These are phyloP conservation scores for Candida easanensis DNA, from an alignment of 805 yeast genomes.

Conservation along the genomic window DNA sequence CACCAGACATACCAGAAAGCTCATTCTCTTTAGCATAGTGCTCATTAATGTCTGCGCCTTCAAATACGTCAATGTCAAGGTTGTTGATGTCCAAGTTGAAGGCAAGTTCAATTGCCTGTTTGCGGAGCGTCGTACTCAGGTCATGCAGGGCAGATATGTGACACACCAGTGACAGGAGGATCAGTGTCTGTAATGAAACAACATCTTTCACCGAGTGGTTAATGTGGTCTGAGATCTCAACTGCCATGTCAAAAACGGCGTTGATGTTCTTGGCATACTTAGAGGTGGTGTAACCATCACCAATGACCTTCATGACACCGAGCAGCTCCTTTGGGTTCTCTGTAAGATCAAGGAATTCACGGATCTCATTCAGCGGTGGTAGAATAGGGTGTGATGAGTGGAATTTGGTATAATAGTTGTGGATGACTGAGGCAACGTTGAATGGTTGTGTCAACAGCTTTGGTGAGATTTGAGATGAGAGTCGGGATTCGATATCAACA, in stretches of 20 bases:
- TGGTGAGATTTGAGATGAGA: neutral
- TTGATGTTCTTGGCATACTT: slow-evolving; percentile 38
- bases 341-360: slow-evolving; percentile 30
- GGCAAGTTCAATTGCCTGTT: slow-evolving; percentile 38
- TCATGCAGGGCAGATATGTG: slow-evolving; percentile 53
- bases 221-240: slow-evolving; percentile 31
- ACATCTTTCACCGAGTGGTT: slow-evolving; percentile 36
- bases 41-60: slow-evolving; percentile 26
- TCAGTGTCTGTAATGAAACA: slow-evolving; percentile 40
- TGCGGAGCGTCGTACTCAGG: slow-evolving; percentile 40
- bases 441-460: slow-evolving; percentile 6
- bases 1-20: slow-evolving; percentile 11
- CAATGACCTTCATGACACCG: slow-evolving; percentile 45
- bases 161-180: slow-evolving; percentile 40
- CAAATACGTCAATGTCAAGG: slow-evolving; percentile 33
- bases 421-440: slow-evolving; percentile 12
- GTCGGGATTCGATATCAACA: slow-evolving; percentile 10
- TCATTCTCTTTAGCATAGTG: slow-evolving; percentile 5
- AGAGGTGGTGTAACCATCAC: slow-evolving; percentile 43
- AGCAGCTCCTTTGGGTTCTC: slow-evolving; percentile 41
- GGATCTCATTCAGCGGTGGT: slow-evolving; percentile 38
- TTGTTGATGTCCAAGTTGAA: slow-evolving; percentile 36
- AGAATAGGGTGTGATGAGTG: slow-evolving; percentile 47
- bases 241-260: slow-evolving; percentile 36
- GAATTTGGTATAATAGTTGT: slow-evolving; percentile 35